phyloP scores from a whole-genome alignment of 1,139 yeast genomes.

The Debaryomyces psychrophilus region DNA sequence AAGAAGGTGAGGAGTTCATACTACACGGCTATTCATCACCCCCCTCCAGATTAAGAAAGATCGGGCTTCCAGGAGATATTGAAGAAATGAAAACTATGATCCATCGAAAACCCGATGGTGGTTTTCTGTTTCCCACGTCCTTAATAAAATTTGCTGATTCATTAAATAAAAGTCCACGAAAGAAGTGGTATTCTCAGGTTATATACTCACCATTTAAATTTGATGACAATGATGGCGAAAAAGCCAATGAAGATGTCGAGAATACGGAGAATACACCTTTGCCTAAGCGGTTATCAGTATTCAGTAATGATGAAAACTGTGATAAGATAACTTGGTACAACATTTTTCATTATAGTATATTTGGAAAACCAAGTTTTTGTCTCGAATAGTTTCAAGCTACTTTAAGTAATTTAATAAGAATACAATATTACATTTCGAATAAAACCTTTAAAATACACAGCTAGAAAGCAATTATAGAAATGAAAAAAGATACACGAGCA shows the following conservation, averaged over 20 bases:
- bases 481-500: neutral
- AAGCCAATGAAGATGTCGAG: neutral
- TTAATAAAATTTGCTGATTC: slow-evolving; percentile 21
- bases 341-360: slow-evolving; percentile 50
- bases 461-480: slow-evolving; percentile 2
- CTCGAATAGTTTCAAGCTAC: slow-evolving; percentile 8
- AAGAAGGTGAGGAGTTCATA: slow-evolving; percentile 4
- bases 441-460: slow-evolving; percentile 7
- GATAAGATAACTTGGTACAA: slow-evolving; percentile 54
- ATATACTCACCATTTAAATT: slow-evolving; percentile 10
- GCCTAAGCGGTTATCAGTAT: slow-evolving; percentile 16
- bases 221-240: slow-evolving; percentile 3
- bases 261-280: neutral
- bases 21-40: neutral
- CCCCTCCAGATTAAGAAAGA: neutral
- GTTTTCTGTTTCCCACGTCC: slow-evolving; percentile 28
- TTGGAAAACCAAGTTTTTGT: slow-evolving; percentile 52
- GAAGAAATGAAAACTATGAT: neutral
- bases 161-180: slow-evolving; percentile 25
- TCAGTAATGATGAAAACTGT: slow-evolving; percentile 33
- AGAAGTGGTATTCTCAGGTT: slow-evolving; percentile 29
- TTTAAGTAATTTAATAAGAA: slow-evolving; percentile 4
- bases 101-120: slow-evolving; percentile 11
- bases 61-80: neutral
- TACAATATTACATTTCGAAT: neutral